phyloP scores from a whole-genome alignment of 305 asterid species.

The Fraxinus nigra region DNA sequence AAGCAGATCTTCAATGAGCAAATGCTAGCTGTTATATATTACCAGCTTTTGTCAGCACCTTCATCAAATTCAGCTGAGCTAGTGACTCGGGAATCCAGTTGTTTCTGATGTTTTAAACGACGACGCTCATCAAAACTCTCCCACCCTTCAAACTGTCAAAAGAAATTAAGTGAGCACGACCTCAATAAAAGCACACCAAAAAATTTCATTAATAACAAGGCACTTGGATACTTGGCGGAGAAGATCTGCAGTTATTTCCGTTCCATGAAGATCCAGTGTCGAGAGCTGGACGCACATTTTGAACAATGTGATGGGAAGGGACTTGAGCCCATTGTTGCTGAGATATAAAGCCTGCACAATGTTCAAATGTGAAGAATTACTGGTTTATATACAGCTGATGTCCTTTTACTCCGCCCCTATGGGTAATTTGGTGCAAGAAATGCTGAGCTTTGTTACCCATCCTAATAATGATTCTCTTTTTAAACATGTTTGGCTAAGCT shows the following conservation, averaged over 20 bases:
- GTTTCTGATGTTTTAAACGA: constrained; percentile 78
- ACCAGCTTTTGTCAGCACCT: constrained; percentile 85
- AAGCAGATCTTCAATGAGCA: not conserved
- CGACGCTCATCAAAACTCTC: constrained; percentile 81
- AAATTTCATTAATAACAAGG: not conserved
- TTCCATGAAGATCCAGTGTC: constrained; percentile 75
- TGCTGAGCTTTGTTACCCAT: not conserved
- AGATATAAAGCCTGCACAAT: constrained; percentile 64
- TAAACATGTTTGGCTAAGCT: not conserved
- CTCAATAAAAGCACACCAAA: not conserved
- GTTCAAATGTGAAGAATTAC: not conserved
- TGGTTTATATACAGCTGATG: not conserved
- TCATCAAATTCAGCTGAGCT: constrained; percentile 80
- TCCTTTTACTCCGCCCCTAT: not conserved
- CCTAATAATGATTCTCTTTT: not conserved
- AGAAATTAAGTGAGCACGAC: constrained; percentile 1
- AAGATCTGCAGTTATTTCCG: constrained; percentile 75
- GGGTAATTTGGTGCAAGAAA: not conserved
- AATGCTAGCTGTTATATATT: not conserved
- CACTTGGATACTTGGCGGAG: constrained; percentile 58
- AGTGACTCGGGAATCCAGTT: constrained; percentile 73
- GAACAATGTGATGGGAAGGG: constrained; percentile 64
- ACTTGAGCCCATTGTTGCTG: constrained; percentile 65
- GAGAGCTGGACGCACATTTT: constrained; percentile 68
- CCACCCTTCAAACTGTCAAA: constrained; percentile 82